phyloP scores from a whole-genome alignment of 2,329 filamentous ascomycete species.

The Hirsutella minnesotensis region DNA sequence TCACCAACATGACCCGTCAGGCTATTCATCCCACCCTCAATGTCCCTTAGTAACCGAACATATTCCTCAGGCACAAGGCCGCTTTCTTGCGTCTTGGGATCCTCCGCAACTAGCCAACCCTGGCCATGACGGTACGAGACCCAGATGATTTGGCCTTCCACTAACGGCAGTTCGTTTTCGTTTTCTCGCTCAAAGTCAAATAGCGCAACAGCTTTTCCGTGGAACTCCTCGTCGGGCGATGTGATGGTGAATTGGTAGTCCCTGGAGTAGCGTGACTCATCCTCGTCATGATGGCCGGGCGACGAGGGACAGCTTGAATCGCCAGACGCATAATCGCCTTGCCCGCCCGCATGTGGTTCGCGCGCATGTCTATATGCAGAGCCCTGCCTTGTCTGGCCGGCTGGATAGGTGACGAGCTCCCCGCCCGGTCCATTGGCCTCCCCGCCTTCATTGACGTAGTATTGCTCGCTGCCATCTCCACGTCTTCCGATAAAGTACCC shows the following conservation, averaged over 20 bases:
- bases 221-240: conserved; percentile 93
- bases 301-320: conserved; percentile 48
- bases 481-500: conserved; percentile 57
- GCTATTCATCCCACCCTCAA: conserved; percentile 77
- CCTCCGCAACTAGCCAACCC: conserved; percentile 94
- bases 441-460: conserved; percentile 58
- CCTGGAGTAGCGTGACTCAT: conserved; percentile 72
- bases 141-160: conserved; percentile 92
- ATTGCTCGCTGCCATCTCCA: conserved; percentile 61
- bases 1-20: conserved; percentile 50
- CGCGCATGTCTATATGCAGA: conserved; percentile 29
- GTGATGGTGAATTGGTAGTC: conserved; percentile 94
- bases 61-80: conserved; percentile 95
- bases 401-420: conserved; percentile 69
- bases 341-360: conserved; percentile 34
- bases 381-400: conserved; percentile 49
- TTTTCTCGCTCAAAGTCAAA: conserved; percentile 95
- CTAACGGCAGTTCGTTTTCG: conserved; percentile 85
- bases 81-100: conserved; percentile 87
- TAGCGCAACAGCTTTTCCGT: conserved; percentile 87
- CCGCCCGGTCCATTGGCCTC: conserved; percentile 68
- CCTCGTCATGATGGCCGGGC: conserved; percentile 44
- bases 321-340: conserved; percentile 46
- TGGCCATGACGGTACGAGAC: conserved; percentile 94
- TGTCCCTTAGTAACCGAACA: conserved; percentile 81